These are phyloP conservation scores for Marvania coccoides DNA, from an alignment of 139 green algal genomes.

Conservation along the genomic window DNA sequence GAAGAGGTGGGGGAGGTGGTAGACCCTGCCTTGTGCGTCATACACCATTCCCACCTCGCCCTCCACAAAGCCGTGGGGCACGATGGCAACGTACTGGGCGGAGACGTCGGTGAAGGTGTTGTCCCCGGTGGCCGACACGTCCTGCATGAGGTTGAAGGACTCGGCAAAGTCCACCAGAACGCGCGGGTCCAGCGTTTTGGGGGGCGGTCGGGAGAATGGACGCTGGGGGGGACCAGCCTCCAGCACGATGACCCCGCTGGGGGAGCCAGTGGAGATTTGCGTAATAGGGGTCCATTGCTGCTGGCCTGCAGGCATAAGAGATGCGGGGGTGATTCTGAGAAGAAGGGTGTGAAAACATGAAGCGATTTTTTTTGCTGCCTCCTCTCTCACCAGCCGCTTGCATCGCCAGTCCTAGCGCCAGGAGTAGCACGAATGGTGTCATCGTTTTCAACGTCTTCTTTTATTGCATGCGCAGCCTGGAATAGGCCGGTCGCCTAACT, in stretches of 20 bases:
- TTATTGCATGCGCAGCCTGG: too few relatives aligned
- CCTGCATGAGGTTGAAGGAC: slow-evolving; percentile 25
- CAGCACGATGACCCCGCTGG: background rate
- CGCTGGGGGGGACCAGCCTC: background rate
- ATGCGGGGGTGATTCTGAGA: too few relatives aligned
- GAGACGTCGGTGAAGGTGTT: slow-evolving; percentile 7
- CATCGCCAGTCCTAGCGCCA: too few relatives aligned
- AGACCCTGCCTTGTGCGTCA: slow-evolving; percentile 12
- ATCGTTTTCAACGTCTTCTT: too few relatives aligned
- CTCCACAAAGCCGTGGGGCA: slow-evolving; percentile 23
- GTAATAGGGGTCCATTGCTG: background rate
- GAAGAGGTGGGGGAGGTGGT: slow-evolving; percentile 22
- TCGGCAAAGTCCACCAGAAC: slow-evolving; percentile 22
- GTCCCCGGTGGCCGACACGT: background rate
- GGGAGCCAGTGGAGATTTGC: background rate
- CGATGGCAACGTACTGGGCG: slow-evolving; percentile 16
- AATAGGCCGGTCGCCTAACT: too few relatives aligned
- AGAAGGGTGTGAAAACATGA: too few relatives aligned
- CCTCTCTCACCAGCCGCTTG: too few relatives aligned
- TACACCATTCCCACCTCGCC: slow-evolving; percentile 26
- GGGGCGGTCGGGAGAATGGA: slow-evolving; percentile 4
- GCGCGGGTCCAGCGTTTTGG: slow-evolving; percentile 11
- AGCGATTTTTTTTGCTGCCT: too few relatives aligned
- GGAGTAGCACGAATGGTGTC: too few relatives aligned
- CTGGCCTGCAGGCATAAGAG: background rate